Evolutionary conservation across 2,329 filamentous ascomycete species (phyloP).

Genomic region (Phaeosphaeriaceae sp.): DNA sequence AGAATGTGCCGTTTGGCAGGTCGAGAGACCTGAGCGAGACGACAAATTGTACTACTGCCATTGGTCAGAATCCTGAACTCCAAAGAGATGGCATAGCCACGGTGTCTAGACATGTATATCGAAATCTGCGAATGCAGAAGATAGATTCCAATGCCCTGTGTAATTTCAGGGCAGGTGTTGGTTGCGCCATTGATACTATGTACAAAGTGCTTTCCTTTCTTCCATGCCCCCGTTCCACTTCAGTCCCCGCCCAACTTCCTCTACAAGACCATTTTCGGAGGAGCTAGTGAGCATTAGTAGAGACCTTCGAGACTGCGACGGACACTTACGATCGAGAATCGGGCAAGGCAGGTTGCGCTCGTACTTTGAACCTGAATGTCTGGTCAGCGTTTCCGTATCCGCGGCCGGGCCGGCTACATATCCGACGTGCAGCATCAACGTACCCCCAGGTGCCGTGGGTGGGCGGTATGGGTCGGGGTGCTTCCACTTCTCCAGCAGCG

Average conservation of each 20-base stretch:
- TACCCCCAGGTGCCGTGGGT: constrained; percentile 93
- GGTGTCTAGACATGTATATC: too few relatives aligned
- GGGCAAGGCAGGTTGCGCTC: constrained; percentile 89
- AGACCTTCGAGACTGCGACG: background rate
- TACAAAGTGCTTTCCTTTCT: background rate
- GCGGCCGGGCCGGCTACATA: constrained; percentile 30
- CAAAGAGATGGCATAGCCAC: too few relatives aligned
- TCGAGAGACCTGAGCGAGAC: too few relatives aligned
- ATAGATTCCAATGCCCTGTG: too few relatives aligned
- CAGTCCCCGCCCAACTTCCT: background rate
- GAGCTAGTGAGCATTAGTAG: constrained; percentile 36
- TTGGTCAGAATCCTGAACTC: too few relatives aligned
- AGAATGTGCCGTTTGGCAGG: too few relatives aligned
- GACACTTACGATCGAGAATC: constrained; percentile 77
- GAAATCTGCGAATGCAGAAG: too few relatives aligned
- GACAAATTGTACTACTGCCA: too few relatives aligned
- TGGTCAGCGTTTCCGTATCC: constrained; percentile 25
- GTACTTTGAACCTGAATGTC: constrained; percentile 82
- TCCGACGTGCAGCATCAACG: constrained; percentile 21
- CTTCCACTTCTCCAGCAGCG: constrained; percentile 90
- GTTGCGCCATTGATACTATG: background rate
- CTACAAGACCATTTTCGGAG: constrained; percentile 47
- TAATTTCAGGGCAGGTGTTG: too few relatives aligned
- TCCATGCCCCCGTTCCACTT: background rate
- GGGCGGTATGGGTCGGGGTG: constrained; percentile 92